Percentiles rank a stretch among this genome's conserved stretches.
These are phyloP conservation scores for Xylaria grammica DNA, from an alignment of 495 filamentous ascomycete genomes.

Conservation along the genomic window DNA sequence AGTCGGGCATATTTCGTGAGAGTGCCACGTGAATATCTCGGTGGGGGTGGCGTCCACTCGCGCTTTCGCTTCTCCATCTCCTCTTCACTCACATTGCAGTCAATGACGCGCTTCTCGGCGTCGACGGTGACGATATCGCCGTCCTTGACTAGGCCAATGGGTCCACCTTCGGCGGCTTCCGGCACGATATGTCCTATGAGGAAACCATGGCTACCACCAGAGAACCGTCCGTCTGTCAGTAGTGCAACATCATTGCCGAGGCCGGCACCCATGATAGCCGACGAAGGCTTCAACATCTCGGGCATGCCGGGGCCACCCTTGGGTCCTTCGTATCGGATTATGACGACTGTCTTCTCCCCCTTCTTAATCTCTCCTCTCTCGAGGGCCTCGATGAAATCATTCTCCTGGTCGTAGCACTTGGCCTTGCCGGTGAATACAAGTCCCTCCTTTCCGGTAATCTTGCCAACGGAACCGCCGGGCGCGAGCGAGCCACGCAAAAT, in stretches of 20 bases:
- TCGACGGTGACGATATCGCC: constrained; percentile 75
- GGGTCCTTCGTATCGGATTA: constrained; percentile 94
- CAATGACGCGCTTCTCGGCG: constrained; percentile 67
- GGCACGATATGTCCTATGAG: constrained; percentile 78
- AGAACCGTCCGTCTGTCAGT: constrained; percentile 79
- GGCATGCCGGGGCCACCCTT: constrained; percentile 85
- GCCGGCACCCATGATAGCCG: constrained; percentile 85
- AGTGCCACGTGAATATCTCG: constrained; percentile 74
- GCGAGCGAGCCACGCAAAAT: constrained; percentile 91
- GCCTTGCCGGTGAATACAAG: constrained; percentile 86
- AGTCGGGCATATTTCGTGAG: constrained; percentile 75
- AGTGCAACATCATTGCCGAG: constrained; percentile 82
- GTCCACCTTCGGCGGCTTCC: constrained; percentile 72
- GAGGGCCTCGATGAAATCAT: constrained; percentile 76
- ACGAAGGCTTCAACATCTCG: constrained; percentile 84
- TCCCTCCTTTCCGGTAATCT: constrained; percentile 98
- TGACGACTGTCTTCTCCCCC: constrained; percentile 96
- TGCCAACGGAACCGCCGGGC: constrained; percentile 90
- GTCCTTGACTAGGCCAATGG: constrained; percentile 70
- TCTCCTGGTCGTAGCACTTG: constrained; percentile 84
- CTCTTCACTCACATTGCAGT: constrained; percentile 61
- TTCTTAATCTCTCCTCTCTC: constrained; percentile 87
- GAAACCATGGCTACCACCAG: constrained; percentile 79
- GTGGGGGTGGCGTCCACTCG: constrained; percentile 67
- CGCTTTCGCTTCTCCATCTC: constrained; percentile 70